These are phyloP conservation scores for Thermomucor indicae-seudaticae DNA, from an alignment of 371 early-diverging fungal species.

Conservation along the genomic window DNA sequence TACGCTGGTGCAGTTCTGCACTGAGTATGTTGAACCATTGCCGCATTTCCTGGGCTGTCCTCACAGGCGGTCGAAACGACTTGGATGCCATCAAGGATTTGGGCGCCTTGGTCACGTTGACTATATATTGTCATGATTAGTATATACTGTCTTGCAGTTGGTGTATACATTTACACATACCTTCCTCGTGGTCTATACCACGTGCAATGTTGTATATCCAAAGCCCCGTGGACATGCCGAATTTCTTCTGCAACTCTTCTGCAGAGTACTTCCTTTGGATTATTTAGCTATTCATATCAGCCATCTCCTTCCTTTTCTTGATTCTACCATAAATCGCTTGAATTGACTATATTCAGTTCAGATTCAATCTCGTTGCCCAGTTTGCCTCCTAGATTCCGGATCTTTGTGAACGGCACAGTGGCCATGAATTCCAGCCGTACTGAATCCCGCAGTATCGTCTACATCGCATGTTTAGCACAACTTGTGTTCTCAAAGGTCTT, in stretches of 20 bases:
- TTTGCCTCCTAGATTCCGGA: constrained; percentile 87
- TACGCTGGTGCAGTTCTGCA: constrained; percentile 51
- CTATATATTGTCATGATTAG: constrained; percentile 15
- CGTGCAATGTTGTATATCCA: constrained; percentile 64
- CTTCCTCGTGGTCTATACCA: constrained; percentile 59
- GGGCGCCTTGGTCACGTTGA: constrained; percentile 37
- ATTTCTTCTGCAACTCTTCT: constrained; percentile 31
- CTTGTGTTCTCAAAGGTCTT: neutral
- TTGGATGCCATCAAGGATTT: constrained; percentile 64
- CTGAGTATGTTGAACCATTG: constrained; percentile 57
- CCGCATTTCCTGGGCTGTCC: constrained; percentile 21
- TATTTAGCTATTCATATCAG: neutral
- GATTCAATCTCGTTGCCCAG: constrained; percentile 69
- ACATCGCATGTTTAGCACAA: neutral
- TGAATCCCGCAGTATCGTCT: constrained; percentile 60
- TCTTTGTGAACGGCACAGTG: constrained; percentile 64
- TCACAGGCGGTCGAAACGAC: constrained; percentile 35
- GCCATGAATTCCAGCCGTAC: constrained; percentile 57
- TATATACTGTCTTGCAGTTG: neutral
- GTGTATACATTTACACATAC: constrained; percentile 12
- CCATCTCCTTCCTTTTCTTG: neutral
- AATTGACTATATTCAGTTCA: constrained; percentile 50
- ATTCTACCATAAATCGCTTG: constrained; percentile 47
- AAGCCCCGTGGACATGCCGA: constrained; percentile 38
- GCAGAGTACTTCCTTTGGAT: constrained; percentile 22